Conservation (phyloP, 148 eudicot species). For the Rhododendron vialii region DNA sequence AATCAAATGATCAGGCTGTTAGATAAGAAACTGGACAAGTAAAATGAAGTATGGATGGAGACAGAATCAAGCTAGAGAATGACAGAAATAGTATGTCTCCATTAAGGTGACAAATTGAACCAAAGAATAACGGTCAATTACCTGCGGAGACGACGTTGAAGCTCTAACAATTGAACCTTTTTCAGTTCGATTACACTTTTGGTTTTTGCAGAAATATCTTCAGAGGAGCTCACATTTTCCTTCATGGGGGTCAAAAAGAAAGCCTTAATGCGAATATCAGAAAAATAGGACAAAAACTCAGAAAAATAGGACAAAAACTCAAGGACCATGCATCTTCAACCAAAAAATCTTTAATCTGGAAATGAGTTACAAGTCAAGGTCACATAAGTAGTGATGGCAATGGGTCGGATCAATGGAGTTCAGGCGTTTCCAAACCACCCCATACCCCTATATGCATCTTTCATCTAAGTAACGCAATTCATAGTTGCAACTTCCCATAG, state of each 20-base stretch:
- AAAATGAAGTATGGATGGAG: not conserved
- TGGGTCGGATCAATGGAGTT: not conserved
- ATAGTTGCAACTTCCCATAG: not conserved
- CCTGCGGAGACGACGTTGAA: constrained; percentile 94
- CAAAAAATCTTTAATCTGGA: not conserved
- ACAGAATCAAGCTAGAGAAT: not conserved
- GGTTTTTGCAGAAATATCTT: constrained; percentile 89
- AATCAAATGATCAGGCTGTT: constrained; percentile 3
- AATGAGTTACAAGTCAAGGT: not conserved
- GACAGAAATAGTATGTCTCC: not conserved
- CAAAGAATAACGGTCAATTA: constrained; percentile 21
- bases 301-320: not conserved
- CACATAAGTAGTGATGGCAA: not conserved
- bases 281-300: not conserved
- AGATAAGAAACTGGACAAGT: not conserved
- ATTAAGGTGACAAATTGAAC: not conserved
- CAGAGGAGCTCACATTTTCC: constrained; percentile 88
- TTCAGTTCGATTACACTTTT: constrained; percentile 93
- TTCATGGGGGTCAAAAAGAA: constrained; percentile 20
- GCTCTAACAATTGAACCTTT: constrained; percentile 83
- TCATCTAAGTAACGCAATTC: not conserved
- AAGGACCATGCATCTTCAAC: not conserved
- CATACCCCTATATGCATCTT: not conserved
- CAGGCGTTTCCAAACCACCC: not conserved
- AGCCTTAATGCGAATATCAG: not conserved